Evolutionary conservation across 1,284 basidiomycete genomes (phyloP).

Genomic region (Sparassis latifolia): DNA sequence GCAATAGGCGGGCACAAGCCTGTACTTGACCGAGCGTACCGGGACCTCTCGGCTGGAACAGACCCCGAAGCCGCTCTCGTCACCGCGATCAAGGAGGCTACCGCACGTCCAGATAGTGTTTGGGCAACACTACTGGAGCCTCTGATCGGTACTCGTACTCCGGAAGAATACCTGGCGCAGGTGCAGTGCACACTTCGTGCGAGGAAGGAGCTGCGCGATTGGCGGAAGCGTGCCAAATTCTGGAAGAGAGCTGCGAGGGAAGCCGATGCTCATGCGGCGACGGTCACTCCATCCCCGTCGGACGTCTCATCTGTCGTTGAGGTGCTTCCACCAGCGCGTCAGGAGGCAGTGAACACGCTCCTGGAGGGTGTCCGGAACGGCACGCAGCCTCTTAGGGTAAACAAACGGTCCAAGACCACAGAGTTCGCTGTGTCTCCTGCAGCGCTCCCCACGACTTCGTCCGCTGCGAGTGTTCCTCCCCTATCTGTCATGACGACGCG

Average conservation of each 20-base stretch:
- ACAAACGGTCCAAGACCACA: not conserved
- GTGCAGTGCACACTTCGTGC: constrained; percentile 40
- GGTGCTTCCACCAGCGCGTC: constrained; percentile 33
- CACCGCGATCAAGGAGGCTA: constrained; percentile 37
- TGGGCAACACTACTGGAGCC: constrained; percentile 41
- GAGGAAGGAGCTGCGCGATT: constrained; percentile 35
- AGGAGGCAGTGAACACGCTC: constrained; percentile 32
- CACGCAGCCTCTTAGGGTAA: not conserved
- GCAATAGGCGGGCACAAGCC: constrained; percentile 25
- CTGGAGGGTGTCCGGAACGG: constrained; percentile 18
- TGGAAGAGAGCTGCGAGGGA: constrained; percentile 41
- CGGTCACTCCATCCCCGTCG: constrained; percentile 45
- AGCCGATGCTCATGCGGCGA: constrained; percentile 24
- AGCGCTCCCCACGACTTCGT: no score
- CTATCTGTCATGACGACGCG: not conserved
- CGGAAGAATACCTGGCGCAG: constrained; percentile 43
- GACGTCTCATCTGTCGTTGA: constrained; percentile 43
- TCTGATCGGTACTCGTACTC: constrained; percentile 33
- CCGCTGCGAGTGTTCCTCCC: no score
- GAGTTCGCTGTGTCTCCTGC: no score
- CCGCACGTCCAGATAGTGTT: constrained; percentile 30
- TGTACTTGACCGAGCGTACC: constrained; percentile 16
- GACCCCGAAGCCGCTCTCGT: constrained; percentile 41
- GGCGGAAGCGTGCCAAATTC: constrained; percentile 36
- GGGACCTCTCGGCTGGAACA: constrained; percentile 16